These are phyloP conservation scores for Cyclotella cryptica DNA, from an alignment of 108 stramenopile species.

Conservation along the genomic window DNA sequence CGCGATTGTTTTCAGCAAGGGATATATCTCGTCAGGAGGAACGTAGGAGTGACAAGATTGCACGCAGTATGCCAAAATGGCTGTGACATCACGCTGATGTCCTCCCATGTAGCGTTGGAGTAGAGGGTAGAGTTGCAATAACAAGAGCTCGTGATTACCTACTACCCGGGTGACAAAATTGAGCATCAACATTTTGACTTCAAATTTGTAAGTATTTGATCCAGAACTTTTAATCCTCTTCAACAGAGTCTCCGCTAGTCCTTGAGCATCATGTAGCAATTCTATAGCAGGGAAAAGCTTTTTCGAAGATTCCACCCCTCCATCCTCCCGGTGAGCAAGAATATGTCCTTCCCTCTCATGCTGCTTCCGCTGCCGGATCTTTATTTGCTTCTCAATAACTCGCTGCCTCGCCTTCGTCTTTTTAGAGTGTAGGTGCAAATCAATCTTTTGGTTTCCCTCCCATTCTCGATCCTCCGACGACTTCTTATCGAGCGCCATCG, in stretches of 20 bases:
- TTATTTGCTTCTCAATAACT: constrained; percentile 66
- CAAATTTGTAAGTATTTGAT: constrained; percentile 80
- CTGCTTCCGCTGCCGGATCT: constrained; percentile 70
- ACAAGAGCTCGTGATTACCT: constrained; percentile 91
- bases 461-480: constrained; percentile 74
- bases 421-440: constrained; percentile 80
- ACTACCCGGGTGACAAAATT: constrained; percentile 95
- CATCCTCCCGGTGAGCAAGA: constrained; percentile 67
- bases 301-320: constrained; percentile 66
- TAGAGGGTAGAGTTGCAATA: constrained; percentile 93
- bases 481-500: constrained; percentile 90
- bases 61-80: constrained; percentile 93
- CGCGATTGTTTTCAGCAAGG: constrained; percentile 90
- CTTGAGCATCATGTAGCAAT: constrained; percentile 95
- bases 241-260: constrained; percentile 88
- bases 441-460: constrained; percentile 70
- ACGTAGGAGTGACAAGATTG: constrained; percentile 97
- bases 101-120: constrained; percentile 96
- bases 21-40: constrained; percentile 95
- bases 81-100: constrained; percentile 93
- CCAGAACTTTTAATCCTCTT: constrained; percentile 70
- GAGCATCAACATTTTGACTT: constrained; percentile 93
- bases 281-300: constrained; percentile 95
- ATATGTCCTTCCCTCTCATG: constrained; percentile 60
- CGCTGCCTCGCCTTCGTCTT: constrained; percentile 71